Conservation (phyloP, 495 filamentous ascomycete species). For the Penicillium lagena region DNA sequence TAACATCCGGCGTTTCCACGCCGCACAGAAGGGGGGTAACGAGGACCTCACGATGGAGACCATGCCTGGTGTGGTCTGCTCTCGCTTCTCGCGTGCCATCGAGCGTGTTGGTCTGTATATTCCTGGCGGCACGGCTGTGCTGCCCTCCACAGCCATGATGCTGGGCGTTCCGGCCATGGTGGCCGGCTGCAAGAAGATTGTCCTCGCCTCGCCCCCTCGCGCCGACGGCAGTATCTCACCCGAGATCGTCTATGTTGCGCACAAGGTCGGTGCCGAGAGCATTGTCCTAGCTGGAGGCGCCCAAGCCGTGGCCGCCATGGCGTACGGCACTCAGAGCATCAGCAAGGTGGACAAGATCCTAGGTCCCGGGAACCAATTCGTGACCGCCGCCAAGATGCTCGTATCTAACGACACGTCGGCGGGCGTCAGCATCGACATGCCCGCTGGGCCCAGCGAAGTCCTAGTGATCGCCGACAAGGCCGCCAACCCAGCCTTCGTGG, state of each 20-base stretch:
- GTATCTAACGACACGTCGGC: slow-evolving; percentile 95
- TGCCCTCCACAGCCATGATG: slow-evolving; percentile 96
- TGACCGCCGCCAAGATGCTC: slow-evolving; percentile 96
- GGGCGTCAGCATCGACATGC: slow-evolving; percentile 96
- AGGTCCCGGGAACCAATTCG: slow-evolving; percentile 96
- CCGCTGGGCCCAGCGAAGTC: slow-evolving; percentile 92
- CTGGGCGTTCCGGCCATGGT: slow-evolving; percentile 96
- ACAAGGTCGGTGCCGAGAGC: slow-evolving; percentile 91
- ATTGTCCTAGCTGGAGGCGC: slow-evolving; percentile 95
- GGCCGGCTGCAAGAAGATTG: slow-evolving; percentile 92
- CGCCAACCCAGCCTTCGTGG: slow-evolving; percentile 91
- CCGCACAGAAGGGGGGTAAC: slow-evolving; percentile 71
- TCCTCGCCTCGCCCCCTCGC: slow-evolving; percentile 86
- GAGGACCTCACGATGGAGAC: slow-evolving; percentile 81
- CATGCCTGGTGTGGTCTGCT: slow-evolving; percentile 95
- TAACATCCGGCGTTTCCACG: slow-evolving; percentile 91
- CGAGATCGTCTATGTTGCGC: slow-evolving; percentile 96
- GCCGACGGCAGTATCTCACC: slow-evolving; percentile 86
- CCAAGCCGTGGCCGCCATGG: slow-evolving; percentile 81
- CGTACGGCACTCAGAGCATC: slow-evolving; percentile 64
- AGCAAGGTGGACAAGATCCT: slow-evolving; percentile 98
- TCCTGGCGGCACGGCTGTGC: slow-evolving; percentile 89
- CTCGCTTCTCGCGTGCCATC: slow-evolving; percentile 86
- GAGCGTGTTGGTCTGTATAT: slow-evolving; percentile 93
- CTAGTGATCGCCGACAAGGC: slow-evolving; percentile 89